Conservation (phyloP, 1,139 yeast genomes). For the Taphrina pruni region DNA sequence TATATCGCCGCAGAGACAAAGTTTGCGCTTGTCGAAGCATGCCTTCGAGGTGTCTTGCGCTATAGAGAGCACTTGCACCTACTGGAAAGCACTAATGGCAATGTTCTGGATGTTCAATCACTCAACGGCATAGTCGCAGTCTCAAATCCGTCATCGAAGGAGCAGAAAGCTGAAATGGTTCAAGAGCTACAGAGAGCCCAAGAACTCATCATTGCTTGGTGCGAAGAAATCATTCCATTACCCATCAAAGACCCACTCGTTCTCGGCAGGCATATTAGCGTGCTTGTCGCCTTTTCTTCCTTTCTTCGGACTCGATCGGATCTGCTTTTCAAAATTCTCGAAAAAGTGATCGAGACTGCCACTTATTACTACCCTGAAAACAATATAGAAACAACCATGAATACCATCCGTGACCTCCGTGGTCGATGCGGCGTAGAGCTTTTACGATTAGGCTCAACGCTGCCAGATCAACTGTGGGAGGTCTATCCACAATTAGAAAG, state of each 20-base stretch:
- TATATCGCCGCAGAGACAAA: conserved; percentile 81
- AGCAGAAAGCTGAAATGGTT: conserved; percentile 5
- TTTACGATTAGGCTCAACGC: conserved; percentile 41
- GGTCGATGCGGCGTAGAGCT: conserved; percentile 94
- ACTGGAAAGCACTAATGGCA: conserved; percentile 10
- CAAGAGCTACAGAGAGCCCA: conserved; percentile 8
- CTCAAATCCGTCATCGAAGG: background rate
- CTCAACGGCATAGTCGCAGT: conserved; percentile 10
- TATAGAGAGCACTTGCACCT: conserved; percentile 62
- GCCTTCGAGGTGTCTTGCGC: conserved; percentile 90
- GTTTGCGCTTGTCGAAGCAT: conserved; percentile 83
- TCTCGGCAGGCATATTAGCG: conserved; percentile 84
- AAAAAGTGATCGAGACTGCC: conserved; percentile 84
- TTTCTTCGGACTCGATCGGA: conserved; percentile 68
- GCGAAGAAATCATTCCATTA: conserved; percentile 53
- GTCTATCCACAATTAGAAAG: conserved; percentile 43
- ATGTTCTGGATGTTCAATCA: background rate
- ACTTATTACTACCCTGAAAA: conserved; percentile 76
- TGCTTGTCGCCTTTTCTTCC: conserved; percentile 96
- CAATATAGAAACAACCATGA: conserved; percentile 63
- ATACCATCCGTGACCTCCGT: conserved; percentile 81
- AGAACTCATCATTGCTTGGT: conserved; percentile 34
- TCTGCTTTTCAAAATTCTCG: conserved; percentile 80
- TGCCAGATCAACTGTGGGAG: conserved; percentile 43
- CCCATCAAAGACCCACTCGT: conserved; percentile 79